Evolutionary conservation across 495 filamentous ascomycete species (phyloP), one percentile per base, ranked within the genome.

Genomic region (Aspergillus bridgeri): DNA sequence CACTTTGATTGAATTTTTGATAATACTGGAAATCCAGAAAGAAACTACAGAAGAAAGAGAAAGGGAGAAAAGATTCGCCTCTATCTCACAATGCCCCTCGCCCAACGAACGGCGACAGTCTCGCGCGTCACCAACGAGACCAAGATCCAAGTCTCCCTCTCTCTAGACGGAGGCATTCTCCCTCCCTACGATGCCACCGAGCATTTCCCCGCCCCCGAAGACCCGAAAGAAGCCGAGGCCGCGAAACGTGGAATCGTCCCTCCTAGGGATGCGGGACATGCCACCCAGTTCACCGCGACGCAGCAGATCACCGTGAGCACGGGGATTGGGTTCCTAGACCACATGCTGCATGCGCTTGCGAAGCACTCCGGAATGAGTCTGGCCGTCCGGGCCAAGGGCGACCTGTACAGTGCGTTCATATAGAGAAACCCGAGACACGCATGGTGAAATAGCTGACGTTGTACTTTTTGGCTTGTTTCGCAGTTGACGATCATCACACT

Each of bases 401-500:
- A 98, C 76, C 70, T 98, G 22, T 88, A 92, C 76, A 96, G 91
- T 95, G 75, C 55, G 83, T 80, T n/a, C n/a, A n/a, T n/a, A n/a
- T n/a, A n/a, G n/a, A n/a, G n/a, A n/a, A n/a, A n/a, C n/a, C n/a
- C n/a, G n/a, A n/a, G n/a, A n/a, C n/a, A n/a, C n/a, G n/a, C n/a
- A 42, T 13, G 15, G 9, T 11, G 8, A 46, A 29, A 5, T 6
- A 19, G 19, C 15, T 18, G 13, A 17, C 44, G n/a, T 11, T 43
- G 17, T 27, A 21, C 52, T 57, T 38, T 48, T 52, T 43, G 23
- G n/a, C n/a, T n/a, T 22, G 17, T 24, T 6, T 20, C 8, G 23
- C 44, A 96, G 92, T 98, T 75, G 94, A 98, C 77, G 94, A 98
- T 81, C 94, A 98, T 78, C 94, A 98, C 80, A 96, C 93, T 5